Evolutionary conservation across 192 early-diverging fungal species (phyloP).

Genomic region (Coemansia sp.): DNA sequence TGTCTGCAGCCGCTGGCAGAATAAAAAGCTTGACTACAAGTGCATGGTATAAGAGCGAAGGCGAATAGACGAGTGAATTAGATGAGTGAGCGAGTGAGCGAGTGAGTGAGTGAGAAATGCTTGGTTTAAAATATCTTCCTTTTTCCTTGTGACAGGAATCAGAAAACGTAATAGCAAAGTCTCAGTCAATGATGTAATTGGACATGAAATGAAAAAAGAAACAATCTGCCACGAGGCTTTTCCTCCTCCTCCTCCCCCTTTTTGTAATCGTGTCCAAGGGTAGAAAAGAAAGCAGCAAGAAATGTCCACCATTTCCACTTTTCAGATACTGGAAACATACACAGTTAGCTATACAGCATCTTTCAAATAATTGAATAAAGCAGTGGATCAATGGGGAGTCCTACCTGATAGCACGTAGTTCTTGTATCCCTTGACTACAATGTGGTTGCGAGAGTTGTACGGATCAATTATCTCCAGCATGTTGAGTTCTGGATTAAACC

Average conservation of each 20-base stretch:
- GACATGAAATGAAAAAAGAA: slow-evolving; percentile 5
- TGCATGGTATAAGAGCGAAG: background rate
- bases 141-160: background rate
- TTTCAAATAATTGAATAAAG: background rate
- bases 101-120: slow-evolving; percentile 5
- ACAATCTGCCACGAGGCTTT: background rate
- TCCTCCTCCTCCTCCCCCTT: background rate
- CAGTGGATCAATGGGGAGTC: background rate
- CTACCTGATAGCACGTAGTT: slow-evolving; percentile 43
- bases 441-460: slow-evolving; percentile 43
- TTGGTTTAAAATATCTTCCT: background rate
- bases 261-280: background rate
- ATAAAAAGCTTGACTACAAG: slow-evolving; percentile 46
- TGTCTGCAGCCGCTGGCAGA: slow-evolving; percentile 36
- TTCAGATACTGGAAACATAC: too few relatives aligned
- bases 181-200: background rate
- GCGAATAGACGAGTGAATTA: background rate
- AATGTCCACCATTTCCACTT: too few relatives aligned
- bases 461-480: slow-evolving; percentile 55
- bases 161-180: background rate
- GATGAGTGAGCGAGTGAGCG: too few relatives aligned
- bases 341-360: too few relatives aligned
- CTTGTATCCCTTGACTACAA: slow-evolving; percentile 29
- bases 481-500: slow-evolving; percentile 54
- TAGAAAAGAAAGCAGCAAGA: too few relatives aligned